Percentiles rank a stretch among this genome's conserved stretches.
Evolutionary conservation across 139 green algal species (phyloP).

Genomic region (Coelastrella sp.): DNA sequence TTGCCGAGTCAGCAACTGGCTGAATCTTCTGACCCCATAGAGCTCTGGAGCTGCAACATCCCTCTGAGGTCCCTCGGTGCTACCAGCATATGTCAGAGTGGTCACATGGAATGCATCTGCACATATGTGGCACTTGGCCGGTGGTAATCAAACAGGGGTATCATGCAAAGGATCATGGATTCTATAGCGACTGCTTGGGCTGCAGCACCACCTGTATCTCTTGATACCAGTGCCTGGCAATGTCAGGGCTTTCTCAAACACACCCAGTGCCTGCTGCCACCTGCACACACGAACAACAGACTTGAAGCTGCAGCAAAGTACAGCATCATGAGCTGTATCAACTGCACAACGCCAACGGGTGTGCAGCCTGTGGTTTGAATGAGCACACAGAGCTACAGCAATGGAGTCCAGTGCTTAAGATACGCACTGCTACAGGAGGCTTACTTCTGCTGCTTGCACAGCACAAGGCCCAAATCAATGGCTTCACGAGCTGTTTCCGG

Average conservation of each 20-base stretch:
- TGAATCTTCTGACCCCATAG: too few species aligned
- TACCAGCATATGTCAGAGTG: neutral
- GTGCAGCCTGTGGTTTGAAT: too few species aligned
- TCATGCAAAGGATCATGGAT: too few species aligned
- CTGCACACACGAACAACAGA: constrained; percentile 37
- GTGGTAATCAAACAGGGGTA: neutral
- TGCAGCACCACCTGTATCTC: constrained; percentile 65
- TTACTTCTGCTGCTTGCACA: constrained; percentile 47
- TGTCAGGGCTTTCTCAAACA: constrained; percentile 79
- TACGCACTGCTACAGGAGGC: neutral
- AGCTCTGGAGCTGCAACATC: too few species aligned
- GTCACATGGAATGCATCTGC: neutral
- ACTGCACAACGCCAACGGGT: neutral
- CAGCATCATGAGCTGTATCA: neutral
- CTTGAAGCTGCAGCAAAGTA: too few species aligned
- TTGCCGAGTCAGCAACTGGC: neutral
- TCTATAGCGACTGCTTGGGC: neutral
- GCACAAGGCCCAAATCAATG: constrained; percentile 51
- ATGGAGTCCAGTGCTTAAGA: too few species aligned
- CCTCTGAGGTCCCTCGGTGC: too few species aligned
- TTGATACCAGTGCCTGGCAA: constrained; percentile 86
- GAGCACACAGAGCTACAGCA: neutral
- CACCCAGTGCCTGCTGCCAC: constrained; percentile 70
- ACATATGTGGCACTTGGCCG: neutral
- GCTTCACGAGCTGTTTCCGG: constrained; percentile 55